These are phyloP conservation scores for Pseudogymnoascus sp. DNA, from an alignment of 2,329 filamentous ascomycete genomes.

Conservation along the genomic window DNA sequence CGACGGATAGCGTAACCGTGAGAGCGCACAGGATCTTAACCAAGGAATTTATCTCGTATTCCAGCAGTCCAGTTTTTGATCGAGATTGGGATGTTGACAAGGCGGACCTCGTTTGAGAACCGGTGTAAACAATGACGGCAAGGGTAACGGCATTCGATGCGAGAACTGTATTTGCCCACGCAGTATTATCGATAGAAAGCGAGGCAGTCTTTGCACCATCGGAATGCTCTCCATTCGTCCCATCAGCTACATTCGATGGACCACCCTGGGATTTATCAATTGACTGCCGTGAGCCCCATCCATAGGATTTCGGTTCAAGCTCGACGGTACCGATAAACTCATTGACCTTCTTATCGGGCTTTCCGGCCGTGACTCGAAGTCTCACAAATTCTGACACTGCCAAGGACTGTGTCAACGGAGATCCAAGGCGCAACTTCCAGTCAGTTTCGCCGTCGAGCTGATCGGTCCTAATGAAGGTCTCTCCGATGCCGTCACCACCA, in stretches of 20 bases:
- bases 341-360: conserved; percentile 89
- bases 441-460: conserved; percentile 97
- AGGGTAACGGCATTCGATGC: conserved; percentile 85
- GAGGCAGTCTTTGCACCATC: conserved; percentile 52
- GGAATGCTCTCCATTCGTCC: conserved; percentile 12
- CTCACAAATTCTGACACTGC: conserved; percentile 62
- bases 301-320: conserved; percentile 52
- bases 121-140: conserved; percentile 89
- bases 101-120: conserved; percentile 85
- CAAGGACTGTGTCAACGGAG: conserved; percentile 75
- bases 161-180: conserved; percentile 96
- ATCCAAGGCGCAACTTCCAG: conserved; percentile 91
- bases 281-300: conserved; percentile 26
- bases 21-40: conserved; percentile 93
- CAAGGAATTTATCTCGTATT: conserved; percentile 93
- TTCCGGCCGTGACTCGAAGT: conserved; percentile 69
- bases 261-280: conserved; percentile 31
- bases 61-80: conserved; percentile 87
- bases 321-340: conserved; percentile 89
- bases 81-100: conserved; percentile 86
- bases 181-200: conserved; percentile 90
- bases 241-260: conserved; percentile 23
- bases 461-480: conserved; percentile 95
- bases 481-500: conserved; percentile 44
- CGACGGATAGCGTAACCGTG: conserved; percentile 76